phyloP scores from a whole-genome alignment of 164 flowering plant genomes.

The Tinospora cordifolia region DNA sequence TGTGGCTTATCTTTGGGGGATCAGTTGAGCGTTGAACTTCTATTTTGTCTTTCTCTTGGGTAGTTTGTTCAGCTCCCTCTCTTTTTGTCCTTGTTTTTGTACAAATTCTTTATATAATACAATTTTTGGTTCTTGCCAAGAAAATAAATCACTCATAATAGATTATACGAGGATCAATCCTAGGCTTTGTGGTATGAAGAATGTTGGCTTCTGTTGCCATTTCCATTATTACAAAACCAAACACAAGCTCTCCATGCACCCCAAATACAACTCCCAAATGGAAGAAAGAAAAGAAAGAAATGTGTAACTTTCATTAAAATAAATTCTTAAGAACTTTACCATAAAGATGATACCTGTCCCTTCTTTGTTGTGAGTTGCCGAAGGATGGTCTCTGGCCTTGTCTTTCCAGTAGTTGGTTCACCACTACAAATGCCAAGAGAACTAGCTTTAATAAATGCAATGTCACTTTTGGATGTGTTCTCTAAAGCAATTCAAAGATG shows the following conservation, averaged over 20 bases:
- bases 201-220: not conserved
- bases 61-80: no score
- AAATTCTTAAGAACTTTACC: not conserved
- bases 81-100: no score
- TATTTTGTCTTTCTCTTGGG: no score
- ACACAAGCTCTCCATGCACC: not conserved
- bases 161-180: not conserved
- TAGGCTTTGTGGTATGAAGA: not conserved
- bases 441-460: not conserved
- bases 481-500: constrained; percentile 7
- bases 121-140: no score
- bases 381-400: constrained; percentile 91
- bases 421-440: constrained; percentile 47
- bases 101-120: no score
- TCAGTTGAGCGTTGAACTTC: no score
- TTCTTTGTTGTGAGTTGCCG: constrained; percentile 91
- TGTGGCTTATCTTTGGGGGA: no score
- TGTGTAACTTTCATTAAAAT: not conserved
- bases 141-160: no score
- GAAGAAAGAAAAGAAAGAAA: not conserved
- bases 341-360: constrained; percentile 65
- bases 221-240: not conserved
- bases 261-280: not conserved
- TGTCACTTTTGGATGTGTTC: not conserved
- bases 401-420: constrained; percentile 92